A percentile compares a stretch with the other conserved stretches of the same genome.
Evolutionary conservation across 2,329 filamentous ascomycete genomes (phyloP).

Genomic region (Microsporum canis): DNA sequence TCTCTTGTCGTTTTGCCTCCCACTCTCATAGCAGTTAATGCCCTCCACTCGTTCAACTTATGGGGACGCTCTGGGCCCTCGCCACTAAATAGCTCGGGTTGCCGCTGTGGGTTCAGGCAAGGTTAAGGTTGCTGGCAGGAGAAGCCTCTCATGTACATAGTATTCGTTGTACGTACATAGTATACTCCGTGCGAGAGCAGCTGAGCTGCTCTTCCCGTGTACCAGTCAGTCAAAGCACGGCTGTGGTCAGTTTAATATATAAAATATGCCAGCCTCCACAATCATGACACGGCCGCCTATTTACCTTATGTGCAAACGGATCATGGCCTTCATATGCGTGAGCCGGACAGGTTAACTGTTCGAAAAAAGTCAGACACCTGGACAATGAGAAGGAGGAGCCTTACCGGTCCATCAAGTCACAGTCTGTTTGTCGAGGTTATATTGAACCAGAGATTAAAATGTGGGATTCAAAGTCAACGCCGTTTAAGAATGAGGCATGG

Average conservation of each 20-base stretch:
- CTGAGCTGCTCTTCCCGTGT: background rate
- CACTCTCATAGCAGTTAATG: background rate
- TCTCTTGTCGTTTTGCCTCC: background rate
- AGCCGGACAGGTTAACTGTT: background rate
- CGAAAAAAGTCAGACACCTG: background rate
- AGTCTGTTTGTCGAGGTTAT: background rate
- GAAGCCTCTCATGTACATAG: background rate
- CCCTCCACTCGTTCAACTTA: background rate
- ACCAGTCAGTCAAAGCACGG: background rate
- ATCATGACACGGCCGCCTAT: background rate
- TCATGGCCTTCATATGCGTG: background rate
- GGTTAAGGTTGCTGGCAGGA: background rate
- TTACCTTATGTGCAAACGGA: background rate
- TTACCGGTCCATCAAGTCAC: background rate
- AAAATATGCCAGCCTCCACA: background rate
- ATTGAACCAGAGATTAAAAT: background rate
- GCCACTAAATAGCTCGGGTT: background rate
- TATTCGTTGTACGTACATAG: background rate
- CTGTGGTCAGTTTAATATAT: background rate
- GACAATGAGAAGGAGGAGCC: background rate
- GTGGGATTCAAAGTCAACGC: conserved; percentile 18
- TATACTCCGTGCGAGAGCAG: background rate
- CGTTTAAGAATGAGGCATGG: conserved; percentile 37
- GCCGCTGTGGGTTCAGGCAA: background rate
- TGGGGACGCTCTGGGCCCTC: background rate